Percentiles rank a stretch among this genome's conserved stretches.
phyloP scores from a whole-genome alignment of 2,329 filamentous ascomycete species.

The Tolypocladium capitatum region DNA sequence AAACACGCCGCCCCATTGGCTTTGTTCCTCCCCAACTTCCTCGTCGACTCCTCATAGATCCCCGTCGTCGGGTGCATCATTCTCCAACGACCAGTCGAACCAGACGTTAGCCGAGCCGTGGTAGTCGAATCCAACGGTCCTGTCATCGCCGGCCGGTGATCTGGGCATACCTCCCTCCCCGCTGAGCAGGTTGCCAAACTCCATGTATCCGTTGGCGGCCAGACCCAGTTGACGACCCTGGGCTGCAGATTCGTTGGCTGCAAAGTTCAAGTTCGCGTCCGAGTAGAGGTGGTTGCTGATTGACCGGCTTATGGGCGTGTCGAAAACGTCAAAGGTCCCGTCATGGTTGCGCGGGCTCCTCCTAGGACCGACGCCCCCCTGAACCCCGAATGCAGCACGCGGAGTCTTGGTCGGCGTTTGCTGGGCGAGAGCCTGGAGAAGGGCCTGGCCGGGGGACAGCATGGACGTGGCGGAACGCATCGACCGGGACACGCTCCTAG shows the following conservation, averaged over 20 bases:
- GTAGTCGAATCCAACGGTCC: conserved; percentile 16
- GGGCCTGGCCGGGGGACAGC: conserved; percentile 28
- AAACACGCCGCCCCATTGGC: no score
- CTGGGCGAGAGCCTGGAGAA: conserved; percentile 18
- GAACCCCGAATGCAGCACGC: conserved; percentile 12
- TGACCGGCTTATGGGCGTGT: conserved; percentile 48
- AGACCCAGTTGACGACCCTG: background rate
- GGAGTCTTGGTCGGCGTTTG: conserved; percentile 36
- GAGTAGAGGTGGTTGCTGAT: conserved; percentile 48
- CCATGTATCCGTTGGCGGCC: conserved; percentile 22
- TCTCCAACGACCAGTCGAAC: conserved; percentile 16
- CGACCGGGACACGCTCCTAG: conserved; percentile 45
- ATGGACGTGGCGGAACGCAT: conserved; percentile 32
- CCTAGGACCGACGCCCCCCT: conserved; percentile 21
- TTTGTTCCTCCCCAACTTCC: background rate
- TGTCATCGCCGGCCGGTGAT: conserved; percentile 26
- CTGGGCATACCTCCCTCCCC: conserved; percentile 34
- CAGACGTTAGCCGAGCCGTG: conserved; percentile 14
- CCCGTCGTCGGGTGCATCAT: background rate
- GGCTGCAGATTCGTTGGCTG: conserved; percentile 2
- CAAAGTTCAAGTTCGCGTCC: conserved; percentile 36
- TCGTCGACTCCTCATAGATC: background rate
- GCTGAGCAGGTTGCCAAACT: conserved; percentile 35
- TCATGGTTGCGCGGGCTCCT: conserved; percentile 29
- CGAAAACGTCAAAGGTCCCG: conserved; percentile 25